These are phyloP conservation scores for Entomortierella chlamydospora DNA, from an alignment of 192 early-diverging fungal species.

Conservation along the genomic window DNA sequence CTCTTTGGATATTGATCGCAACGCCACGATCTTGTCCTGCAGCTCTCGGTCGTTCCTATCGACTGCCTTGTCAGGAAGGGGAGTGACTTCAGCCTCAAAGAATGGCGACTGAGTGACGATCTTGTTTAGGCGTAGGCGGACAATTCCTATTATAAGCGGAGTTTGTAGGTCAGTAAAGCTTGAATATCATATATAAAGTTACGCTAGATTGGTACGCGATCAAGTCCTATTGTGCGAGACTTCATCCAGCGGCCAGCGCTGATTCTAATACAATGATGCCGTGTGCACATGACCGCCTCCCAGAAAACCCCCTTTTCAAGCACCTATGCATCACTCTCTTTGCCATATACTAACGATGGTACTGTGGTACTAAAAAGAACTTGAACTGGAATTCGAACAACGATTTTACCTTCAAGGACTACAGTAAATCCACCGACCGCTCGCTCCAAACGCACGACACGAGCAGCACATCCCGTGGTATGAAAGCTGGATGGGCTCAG, in stretches of 20 bases:
- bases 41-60: slow-evolving; percentile 67
- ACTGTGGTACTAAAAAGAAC: too few relatives aligned
- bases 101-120: slow-evolving; percentile 58
- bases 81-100: slow-evolving; percentile 65
- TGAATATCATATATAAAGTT: too few relatives aligned
- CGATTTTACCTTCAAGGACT: slow-evolving; percentile 77
- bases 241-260: background rate
- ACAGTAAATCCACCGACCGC: slow-evolving; percentile 69
- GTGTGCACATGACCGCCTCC: too few relatives aligned
- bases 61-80: slow-evolving; percentile 56
- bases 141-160: slow-evolving; percentile 56
- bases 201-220: too few relatives aligned
- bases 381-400: too few relatives aligned
- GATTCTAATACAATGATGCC: too few relatives aligned
- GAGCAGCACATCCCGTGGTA: slow-evolving; percentile 61
- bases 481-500: slow-evolving; percentile 38
- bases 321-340: too few relatives aligned
- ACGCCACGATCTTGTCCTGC: slow-evolving; percentile 60
- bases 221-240: too few relatives aligned
- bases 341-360: too few relatives aligned
- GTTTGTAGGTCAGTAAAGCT: background rate
- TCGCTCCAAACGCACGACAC: slow-evolving; percentile 68
- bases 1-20: slow-evolving; percentile 62
- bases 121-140: slow-evolving; percentile 67
- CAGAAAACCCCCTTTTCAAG: too few relatives aligned